Evolutionary conservation across 768 basidiomycete species (phyloP).

Genomic region (Naganishia kalamii): DNA sequence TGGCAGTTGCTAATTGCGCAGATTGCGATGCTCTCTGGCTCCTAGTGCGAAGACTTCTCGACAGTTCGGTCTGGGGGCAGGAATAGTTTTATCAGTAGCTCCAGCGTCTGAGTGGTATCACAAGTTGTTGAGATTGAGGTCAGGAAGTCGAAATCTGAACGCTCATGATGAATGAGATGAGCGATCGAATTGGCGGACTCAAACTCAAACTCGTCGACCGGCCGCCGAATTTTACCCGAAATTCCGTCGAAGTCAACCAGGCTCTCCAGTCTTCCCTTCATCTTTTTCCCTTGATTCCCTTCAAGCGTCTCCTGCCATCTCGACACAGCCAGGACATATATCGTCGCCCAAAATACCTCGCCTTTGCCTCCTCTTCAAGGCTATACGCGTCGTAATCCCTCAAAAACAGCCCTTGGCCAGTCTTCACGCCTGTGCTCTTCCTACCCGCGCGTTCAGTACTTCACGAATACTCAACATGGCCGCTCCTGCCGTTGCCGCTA

Average conservation of each 20-base stretch:
- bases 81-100: too few relatives aligned
- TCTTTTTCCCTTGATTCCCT: too few relatives aligned
- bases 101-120: too few relatives aligned
- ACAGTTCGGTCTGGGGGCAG: too few relatives aligned
- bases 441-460: background rate
- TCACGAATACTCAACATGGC: conserved; percentile 31
- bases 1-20: background rate
- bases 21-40: too few relatives aligned
- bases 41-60: too few relatives aligned
- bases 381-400: conserved; percentile 3
- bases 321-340: background rate
- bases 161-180: background rate
- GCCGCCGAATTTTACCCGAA: background rate
- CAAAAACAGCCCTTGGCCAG: background rate
- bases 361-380: conserved; percentile 3
- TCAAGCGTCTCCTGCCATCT: background rate
- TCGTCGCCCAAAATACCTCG: conserved; percentile 14
- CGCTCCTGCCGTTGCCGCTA: conserved; percentile 31
- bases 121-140: too few relatives aligned
- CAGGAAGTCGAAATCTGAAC: too few relatives aligned
- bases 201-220: background rate
- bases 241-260: background rate
- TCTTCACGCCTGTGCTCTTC: background rate
- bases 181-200: background rate
- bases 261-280: background rate